Evolutionary conservation across 192 early-diverging fungal species (phyloP).

Genomic region (Cetraspora pellucida): DNA sequence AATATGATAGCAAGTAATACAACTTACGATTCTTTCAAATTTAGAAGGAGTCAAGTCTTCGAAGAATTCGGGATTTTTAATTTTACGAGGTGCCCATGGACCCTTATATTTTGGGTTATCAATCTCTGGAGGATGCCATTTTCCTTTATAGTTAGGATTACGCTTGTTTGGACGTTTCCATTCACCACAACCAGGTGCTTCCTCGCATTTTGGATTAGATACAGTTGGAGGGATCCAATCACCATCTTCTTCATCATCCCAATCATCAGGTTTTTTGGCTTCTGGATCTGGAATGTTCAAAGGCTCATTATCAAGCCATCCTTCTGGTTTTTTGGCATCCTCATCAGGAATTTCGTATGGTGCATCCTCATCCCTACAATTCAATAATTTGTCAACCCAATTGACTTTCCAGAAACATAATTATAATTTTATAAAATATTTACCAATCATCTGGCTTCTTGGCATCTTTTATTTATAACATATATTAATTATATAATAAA

Average conservation of each 20-base stretch:
- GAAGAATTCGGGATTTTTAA: slow-evolving; percentile 82
- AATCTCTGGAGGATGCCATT: slow-evolving; percentile 83
- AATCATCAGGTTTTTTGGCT: slow-evolving; percentile 83
- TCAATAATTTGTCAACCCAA: too few species aligned
- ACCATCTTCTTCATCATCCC: slow-evolving; percentile 93
- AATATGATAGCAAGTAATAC: slow-evolving; percentile 29
- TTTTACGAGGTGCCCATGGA: slow-evolving; percentile 81
- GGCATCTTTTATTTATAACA: slow-evolving; percentile 26
- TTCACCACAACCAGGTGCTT: slow-evolving; percentile 71
- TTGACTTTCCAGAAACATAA: too few species aligned
- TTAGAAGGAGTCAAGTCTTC: slow-evolving; percentile 79
- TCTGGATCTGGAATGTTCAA: slow-evolving; percentile 75
- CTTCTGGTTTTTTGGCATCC: slow-evolving; percentile 78
- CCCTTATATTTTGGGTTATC: slow-evolving; percentile 95
- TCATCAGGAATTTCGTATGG: slow-evolving; percentile 76
- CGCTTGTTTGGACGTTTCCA: slow-evolving; percentile 81
- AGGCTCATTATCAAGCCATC: slow-evolving; percentile 86
- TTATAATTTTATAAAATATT: neutral
- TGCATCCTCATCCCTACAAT: slow-evolving; percentile 77
- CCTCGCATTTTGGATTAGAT: slow-evolving; percentile 80
- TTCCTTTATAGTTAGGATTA: slow-evolving; percentile 89
- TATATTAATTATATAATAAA: neutral
- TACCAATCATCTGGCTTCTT: slow-evolving; percentile 48
- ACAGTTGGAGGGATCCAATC: slow-evolving; percentile 82
- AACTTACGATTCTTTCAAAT: slow-evolving; percentile 71